phyloP scores from a whole-genome alignment of 2,329 filamentous ascomycete species.

The Apiospora malaysiana region DNA sequence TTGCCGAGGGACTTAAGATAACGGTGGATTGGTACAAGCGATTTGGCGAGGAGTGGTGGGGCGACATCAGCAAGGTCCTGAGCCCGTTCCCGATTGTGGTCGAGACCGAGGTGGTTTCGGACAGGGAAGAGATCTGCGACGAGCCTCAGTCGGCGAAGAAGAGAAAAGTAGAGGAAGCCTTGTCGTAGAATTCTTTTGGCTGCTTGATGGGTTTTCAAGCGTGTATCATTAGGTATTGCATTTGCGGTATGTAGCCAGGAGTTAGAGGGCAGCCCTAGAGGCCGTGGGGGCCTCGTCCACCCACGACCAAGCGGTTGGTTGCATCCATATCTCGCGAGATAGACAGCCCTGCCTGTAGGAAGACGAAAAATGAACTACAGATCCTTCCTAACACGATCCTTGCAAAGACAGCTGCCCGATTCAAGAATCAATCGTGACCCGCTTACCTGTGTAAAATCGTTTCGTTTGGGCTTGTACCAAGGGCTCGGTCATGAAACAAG shows the following conservation, averaged over 20 bases:
- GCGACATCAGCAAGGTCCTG: constrained; percentile 71
- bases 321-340: not conserved
- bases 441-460: not conserved
- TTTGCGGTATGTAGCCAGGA: constrained; percentile 10
- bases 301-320: not conserved
- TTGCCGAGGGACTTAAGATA: constrained; percentile 65
- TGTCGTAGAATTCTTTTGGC: not conserved
- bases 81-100: constrained; percentile 70
- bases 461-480: not conserved
- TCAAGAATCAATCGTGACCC: not conserved
- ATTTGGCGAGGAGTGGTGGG: constrained; percentile 75
- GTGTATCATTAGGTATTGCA: constrained; percentile 13
- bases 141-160: constrained; percentile 38
- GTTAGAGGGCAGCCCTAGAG: constrained; percentile 13
- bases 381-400: not conserved
- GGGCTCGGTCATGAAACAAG: not conserved
- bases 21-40: constrained; percentile 74
- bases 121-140: constrained; percentile 48
- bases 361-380: not conserved
- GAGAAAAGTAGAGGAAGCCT: constrained; percentile 29
- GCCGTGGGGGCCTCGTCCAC: not conserved
- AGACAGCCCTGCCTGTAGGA: not conserved
- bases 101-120: constrained; percentile 60
- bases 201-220: constrained; percentile 2
- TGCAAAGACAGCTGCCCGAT: not conserved